Evolutionary conservation across 2,329 filamentous ascomycete species (phyloP).

Genomic region (Arthrobotrys entomopaga): DNA sequence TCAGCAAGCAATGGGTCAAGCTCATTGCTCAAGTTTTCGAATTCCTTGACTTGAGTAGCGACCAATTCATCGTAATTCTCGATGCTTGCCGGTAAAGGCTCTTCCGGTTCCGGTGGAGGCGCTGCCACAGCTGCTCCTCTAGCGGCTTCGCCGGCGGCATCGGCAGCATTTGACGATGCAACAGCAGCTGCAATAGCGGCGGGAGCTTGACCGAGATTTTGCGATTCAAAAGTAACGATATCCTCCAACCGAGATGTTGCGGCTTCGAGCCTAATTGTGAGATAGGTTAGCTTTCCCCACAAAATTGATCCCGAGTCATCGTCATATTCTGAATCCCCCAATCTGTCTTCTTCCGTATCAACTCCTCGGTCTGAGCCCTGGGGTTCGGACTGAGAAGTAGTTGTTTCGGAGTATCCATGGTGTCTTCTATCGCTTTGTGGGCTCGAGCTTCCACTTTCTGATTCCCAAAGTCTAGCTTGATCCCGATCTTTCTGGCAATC

Average conservation of each 20-base stretch:
- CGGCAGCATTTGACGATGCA: conserved; percentile 60
- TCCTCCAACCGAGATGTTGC: conserved; percentile 96
- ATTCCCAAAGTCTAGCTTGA: conserved; percentile 19
- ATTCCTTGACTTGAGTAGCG: conserved; percentile 77
- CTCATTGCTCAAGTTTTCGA: conserved; percentile 79
- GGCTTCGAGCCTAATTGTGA: conserved; percentile 82
- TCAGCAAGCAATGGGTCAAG: conserved; percentile 81
- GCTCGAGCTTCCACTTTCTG: conserved; percentile 23
- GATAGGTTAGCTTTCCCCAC: conserved; percentile 44
- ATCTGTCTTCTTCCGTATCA: background rate
- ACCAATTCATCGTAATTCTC: conserved; percentile 88
- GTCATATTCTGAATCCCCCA: background rate
- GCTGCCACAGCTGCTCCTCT: conserved; percentile 62
- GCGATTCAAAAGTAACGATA: conserved; percentile 78
- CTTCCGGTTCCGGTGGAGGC: conserved; percentile 63
- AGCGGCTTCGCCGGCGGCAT: conserved; percentile 61
- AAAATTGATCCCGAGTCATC: conserved; percentile 5
- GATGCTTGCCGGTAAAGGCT: conserved; percentile 78
- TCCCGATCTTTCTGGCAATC: conserved; percentile 8
- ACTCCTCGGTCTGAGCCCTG: conserved; percentile 13
- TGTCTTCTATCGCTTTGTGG: conserved; percentile 1
- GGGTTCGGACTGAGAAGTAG: conserved; percentile 26
- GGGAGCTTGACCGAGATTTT: conserved; percentile 65
- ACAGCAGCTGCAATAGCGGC: conserved; percentile 62
- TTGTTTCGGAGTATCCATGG: conserved; percentile 26